Conservation (phyloP, 2,329 filamentous ascomycete genomes). For the Arthrobotrys pseudoclavata region DNA sequence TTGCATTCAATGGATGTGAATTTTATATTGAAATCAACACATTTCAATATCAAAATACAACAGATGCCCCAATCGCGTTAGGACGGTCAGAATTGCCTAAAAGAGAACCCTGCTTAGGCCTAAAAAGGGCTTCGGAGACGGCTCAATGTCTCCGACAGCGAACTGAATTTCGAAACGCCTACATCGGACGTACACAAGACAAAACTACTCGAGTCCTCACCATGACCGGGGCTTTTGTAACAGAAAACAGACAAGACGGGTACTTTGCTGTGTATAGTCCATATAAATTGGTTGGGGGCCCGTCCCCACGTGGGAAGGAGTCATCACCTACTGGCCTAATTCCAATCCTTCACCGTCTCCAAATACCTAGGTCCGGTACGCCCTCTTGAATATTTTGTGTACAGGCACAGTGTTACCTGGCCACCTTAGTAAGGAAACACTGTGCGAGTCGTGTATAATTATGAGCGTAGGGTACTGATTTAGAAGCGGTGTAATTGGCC, state of each 20-base stretch:
- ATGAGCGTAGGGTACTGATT: too few relatives aligned
- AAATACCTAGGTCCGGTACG: not conserved
- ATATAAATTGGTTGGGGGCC: not conserved
- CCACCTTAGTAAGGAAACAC: too few relatives aligned
- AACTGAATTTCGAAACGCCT: not conserved
- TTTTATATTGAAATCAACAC: not conserved
- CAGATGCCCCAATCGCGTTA: slow-evolving; percentile 12
- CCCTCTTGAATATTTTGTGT: not conserved
- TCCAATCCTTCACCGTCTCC: not conserved
- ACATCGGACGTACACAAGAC: slow-evolving; percentile 5
- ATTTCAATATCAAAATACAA: not conserved
- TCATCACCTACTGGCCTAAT: slow-evolving; percentile 31
- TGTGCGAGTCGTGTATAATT: too few relatives aligned
- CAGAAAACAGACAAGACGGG: not conserved
- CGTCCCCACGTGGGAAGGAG: slow-evolving; percentile 44
- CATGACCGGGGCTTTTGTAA: not conserved
- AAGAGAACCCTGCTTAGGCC: slow-evolving; percentile 22
- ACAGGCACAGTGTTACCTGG: not conserved
- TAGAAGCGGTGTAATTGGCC: slow-evolving; percentile 24
- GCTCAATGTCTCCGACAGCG: not conserved
- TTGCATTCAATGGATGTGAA: too few relatives aligned
- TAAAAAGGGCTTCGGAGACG: slow-evolving; percentile 28
- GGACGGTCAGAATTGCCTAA: slow-evolving; percentile 30
- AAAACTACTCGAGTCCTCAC: too few relatives aligned
- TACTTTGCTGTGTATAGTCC: too few relatives aligned